Evolutionary conservation across 345 rosid species (phyloP).

Genomic region (Salix arbutifolia): DNA sequence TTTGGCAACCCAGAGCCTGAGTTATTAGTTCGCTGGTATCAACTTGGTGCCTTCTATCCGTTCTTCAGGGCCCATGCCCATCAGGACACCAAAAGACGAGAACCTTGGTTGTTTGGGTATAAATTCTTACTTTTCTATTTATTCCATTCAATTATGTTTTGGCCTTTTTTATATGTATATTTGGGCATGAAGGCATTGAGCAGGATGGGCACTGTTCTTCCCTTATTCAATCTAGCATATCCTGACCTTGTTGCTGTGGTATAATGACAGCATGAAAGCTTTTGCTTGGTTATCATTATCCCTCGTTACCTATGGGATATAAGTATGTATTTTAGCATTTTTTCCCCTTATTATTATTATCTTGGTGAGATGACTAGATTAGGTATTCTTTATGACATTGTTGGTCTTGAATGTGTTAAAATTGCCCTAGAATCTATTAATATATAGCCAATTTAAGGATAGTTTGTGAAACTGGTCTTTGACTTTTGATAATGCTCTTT

Average conservation of each 20-base stretch:
- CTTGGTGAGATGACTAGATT: neutral
- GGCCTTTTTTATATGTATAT: neutral
- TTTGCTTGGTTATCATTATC: neutral
- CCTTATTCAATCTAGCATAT: neutral
- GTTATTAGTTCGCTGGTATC: constrained; percentile 95
- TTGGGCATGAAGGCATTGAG: neutral
- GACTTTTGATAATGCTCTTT: neutral
- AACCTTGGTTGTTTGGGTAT: constrained; percentile 99
- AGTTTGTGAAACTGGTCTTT: neutral
- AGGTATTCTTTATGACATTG: neutral
- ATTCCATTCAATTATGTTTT: neutral
- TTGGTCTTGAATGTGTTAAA: neutral
- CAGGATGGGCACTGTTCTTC: neutral
- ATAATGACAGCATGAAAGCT: neutral
- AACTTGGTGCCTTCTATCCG: constrained; percentile 96
- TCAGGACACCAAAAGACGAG: constrained; percentile 95
- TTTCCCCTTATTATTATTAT: neutral
- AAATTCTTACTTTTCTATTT: neutral
- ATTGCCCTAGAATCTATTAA: neutral
- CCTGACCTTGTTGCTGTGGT: neutral
- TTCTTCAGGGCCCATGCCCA: constrained; percentile 99
- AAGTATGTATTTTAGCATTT: neutral
- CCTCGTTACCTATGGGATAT: neutral
- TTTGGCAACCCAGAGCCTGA: constrained; percentile 95
- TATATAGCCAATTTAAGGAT: neutral